phyloP scores from a whole-genome alignment of 352 stramenopile genomes.

The Globisporangium megalacanthum region DNA sequence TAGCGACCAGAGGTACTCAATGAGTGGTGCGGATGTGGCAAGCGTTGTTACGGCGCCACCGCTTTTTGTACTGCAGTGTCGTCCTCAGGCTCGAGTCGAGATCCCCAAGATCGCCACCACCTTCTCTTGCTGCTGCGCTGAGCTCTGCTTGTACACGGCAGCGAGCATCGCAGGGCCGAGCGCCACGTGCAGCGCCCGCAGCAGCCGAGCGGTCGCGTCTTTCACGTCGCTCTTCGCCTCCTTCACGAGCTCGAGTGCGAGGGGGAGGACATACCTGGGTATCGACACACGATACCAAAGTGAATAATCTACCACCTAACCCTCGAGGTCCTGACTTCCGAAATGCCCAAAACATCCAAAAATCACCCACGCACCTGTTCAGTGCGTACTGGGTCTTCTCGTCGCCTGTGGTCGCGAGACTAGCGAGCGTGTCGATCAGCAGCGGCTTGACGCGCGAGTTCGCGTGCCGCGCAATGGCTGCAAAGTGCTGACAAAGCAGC shows the following conservation, averaged over 20 bases:
- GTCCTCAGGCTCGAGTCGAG: background rate
- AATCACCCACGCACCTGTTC: slow-evolving; percentile 19
- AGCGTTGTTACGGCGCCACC: no score
- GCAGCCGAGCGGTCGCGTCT: slow-evolving; percentile 41
- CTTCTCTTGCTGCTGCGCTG: slow-evolving; percentile 51
- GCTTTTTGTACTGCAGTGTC: no score
- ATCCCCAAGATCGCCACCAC: slow-evolving; percentile 37
- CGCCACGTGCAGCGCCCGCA: slow-evolving; percentile 23
- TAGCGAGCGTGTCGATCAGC: slow-evolving; percentile 45
- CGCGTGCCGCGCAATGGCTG: slow-evolving; percentile 31
- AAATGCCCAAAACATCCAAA: background rate
- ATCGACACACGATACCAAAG: background rate
- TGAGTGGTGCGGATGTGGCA: no score
- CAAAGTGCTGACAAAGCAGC: slow-evolving; percentile 53
- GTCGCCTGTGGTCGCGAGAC: slow-evolving; percentile 29
- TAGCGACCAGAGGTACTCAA: no score
- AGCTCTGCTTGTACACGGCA: slow-evolving; percentile 40
- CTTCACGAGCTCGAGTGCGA: slow-evolving; percentile 67
- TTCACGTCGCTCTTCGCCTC: slow-evolving; percentile 69
- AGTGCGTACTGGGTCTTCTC: slow-evolving; percentile 55
- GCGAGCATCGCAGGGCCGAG: slow-evolving; percentile 18
- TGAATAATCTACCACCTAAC: background rate
- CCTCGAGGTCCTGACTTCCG: background rate
- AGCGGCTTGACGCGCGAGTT: slow-evolving; percentile 58
- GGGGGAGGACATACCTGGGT: slow-evolving; percentile 59